A percentile compares a stretch with the other conserved stretches of the same genome.
Evolutionary conservation across 163 green algal species (phyloP).

Genomic region (Coccomyxa subellipsoidea): DNA sequence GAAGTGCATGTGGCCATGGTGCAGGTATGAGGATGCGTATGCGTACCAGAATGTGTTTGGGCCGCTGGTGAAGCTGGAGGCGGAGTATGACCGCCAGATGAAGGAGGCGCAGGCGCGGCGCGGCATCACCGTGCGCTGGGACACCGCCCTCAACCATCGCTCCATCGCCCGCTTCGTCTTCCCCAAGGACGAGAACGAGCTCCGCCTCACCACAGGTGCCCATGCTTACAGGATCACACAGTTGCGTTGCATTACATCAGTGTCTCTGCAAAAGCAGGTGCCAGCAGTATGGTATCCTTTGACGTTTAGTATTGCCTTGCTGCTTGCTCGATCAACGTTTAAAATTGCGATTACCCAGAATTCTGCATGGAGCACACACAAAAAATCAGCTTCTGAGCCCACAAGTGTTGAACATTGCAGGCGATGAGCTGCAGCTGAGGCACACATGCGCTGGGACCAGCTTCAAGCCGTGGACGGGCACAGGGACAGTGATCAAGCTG

Average conservation of each 20-base stretch:
- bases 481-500: conserved; percentile 50
- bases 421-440: conserved; percentile 86
- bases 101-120: conserved; percentile 85
- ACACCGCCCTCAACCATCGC: conserved; percentile 88
- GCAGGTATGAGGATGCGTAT: conserved; percentile 55
- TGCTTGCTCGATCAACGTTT: too few species aligned
- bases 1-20: not conserved
- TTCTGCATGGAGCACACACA: too few species aligned
- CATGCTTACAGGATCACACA: not conserved
- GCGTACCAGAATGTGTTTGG: conserved; percentile 85
- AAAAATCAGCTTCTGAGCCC: too few species aligned
- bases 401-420: conserved; percentile 45
- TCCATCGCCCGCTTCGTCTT: conserved; percentile 87
- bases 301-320: not conserved
- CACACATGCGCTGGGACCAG: conserved; percentile 44
- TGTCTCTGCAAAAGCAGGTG: too few species aligned
- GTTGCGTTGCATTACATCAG: too few species aligned
- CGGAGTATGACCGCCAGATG: conserved; percentile 90
- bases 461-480: conserved; percentile 29
- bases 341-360: too few species aligned
- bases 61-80: conserved; percentile 91
- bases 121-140: conserved; percentile 86
- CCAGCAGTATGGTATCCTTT: not conserved
- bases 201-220: conserved; percentile 61
- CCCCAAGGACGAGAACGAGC: conserved; percentile 64